Evolutionary conservation across 306 rosid genomes (phyloP).

Genomic region (Cucurbita argyrosperma): DNA sequence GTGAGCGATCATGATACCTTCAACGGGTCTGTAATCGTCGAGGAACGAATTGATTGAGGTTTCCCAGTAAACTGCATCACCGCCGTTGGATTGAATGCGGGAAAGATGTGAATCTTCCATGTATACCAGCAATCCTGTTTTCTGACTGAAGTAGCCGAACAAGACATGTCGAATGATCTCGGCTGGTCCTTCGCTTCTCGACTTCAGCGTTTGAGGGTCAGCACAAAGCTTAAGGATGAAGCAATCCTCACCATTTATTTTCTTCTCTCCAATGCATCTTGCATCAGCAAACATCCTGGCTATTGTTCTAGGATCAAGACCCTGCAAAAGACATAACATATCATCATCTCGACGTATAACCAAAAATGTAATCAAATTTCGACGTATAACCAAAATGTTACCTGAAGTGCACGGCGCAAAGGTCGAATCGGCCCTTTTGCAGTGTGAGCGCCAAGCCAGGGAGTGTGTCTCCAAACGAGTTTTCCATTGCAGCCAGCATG

Average conservation of each 20-base stretch:
- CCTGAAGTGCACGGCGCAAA: conserved; percentile 97
- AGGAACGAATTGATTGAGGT: conserved; percentile 93
- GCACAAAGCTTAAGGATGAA: conserved; percentile 91
- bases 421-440: conserved; percentile 97
- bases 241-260: conserved; percentile 85
- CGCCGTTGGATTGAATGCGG: conserved; percentile 80
- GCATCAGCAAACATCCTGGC: conserved; percentile 83
- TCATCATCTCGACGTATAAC: not conserved
- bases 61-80: conserved; percentile 95
- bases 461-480: conserved; percentile 97
- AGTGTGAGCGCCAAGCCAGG: conserved; percentile 94
- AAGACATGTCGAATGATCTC: conserved; percentile 90
- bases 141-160: conserved; percentile 96
- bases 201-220: conserved; percentile 75
- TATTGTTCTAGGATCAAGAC: conserved; percentile 91
- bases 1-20: conserved; percentile 97
- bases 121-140: conserved; percentile 85
- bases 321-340: conserved; percentile 25
- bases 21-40: conserved; percentile 80
- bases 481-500: conserved; percentile 97
- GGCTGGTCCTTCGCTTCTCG: conserved; percentile 94
- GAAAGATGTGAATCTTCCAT: conserved; percentile 97
- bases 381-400: not conserved
- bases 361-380: not conserved
- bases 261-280: conserved; percentile 90